Percentiles rank a stretch among this genome's conserved stretches.
These are phyloP conservation scores for Diutina siamensis DNA, from an alignment of 1,139 yeast genomes.

Conservation along the genomic window DNA sequence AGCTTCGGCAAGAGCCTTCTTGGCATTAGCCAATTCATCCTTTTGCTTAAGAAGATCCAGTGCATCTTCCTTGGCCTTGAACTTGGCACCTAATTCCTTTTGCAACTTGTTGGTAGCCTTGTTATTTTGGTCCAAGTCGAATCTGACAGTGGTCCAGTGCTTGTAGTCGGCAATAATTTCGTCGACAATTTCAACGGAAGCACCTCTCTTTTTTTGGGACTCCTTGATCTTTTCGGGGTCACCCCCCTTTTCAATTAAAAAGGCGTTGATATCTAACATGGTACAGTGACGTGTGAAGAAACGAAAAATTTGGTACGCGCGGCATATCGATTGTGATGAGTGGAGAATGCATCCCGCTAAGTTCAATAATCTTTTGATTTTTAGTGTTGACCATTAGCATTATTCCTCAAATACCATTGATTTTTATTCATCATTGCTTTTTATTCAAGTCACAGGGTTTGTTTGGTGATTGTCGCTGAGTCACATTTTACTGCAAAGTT, in stretches of 20 bases:
- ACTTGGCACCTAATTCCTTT: conserved; percentile 85
- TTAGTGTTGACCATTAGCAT: too few species aligned
- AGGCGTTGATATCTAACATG: conserved; percentile 91
- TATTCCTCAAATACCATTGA: too few species aligned
- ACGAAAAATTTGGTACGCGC: background rate
- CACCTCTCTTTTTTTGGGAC: conserved; percentile 93
- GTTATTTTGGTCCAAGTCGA: conserved; percentile 83
- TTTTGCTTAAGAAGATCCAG: conserved; percentile 69
- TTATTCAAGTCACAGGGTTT: too few species aligned
- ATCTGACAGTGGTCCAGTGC: conserved; percentile 87
- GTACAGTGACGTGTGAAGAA: background rate
- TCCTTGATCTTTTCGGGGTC: conserved; percentile 78
- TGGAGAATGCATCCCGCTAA: background rate
- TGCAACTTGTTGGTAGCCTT: conserved; percentile 79
- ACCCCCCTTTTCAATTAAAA: conserved; percentile 94
- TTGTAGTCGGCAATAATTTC: conserved; percentile 87
- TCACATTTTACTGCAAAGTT: too few species aligned
- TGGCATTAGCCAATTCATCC: conserved; percentile 59
- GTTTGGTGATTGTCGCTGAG: too few species aligned
- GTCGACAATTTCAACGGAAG: conserved; percentile 86
- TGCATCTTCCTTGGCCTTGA: conserved; percentile 93
- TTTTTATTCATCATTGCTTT: too few species aligned
- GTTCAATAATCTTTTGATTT: too few species aligned
- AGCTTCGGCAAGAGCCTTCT: conserved; percentile 48
- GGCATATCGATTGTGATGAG: background rate